phyloP scores from a whole-genome alignment of 805 yeast species.

The Myxozyma nipponensis region DNA sequence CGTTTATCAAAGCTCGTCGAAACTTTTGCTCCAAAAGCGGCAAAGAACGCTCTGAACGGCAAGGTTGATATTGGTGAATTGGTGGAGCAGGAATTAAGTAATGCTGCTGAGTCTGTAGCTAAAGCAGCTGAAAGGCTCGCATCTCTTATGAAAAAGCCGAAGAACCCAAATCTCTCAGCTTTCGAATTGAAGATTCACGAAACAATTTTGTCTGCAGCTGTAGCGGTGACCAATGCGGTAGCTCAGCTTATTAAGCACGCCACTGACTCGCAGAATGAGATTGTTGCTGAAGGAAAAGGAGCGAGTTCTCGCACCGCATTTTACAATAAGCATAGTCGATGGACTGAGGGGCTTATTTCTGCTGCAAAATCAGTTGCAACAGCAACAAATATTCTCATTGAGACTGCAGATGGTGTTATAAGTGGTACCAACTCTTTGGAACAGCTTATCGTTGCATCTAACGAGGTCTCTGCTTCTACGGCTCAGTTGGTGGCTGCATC shows the following conservation, averaged over 20 bases:
- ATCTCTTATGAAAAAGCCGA: conserved; percentile 47
- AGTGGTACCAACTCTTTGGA: conserved; percentile 64
- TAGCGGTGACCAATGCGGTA: conserved; percentile 75
- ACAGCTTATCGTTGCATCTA: conserved; percentile 82
- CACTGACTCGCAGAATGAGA: conserved; percentile 75
- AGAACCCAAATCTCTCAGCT: conserved; percentile 51
- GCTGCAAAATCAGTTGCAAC: conserved; percentile 85
- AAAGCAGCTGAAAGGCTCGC: conserved; percentile 60
- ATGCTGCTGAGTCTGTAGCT: conserved; percentile 67
- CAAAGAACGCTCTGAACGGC: conserved; percentile 21
- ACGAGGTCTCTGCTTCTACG: conserved; percentile 88
- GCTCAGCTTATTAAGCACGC: conserved; percentile 69
- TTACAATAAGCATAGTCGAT: conserved; percentile 80
- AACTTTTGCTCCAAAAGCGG: conserved; percentile 47
- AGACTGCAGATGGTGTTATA: conserved; percentile 82
- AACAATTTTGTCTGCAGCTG: conserved; percentile 71
- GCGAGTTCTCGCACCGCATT: conserved; percentile 63
- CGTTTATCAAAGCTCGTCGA: conserved; percentile 54
- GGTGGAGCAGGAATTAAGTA: conserved; percentile 68
- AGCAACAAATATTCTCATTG: conserved; percentile 74
- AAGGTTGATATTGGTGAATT: conserved; percentile 55
- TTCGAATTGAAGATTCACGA: conserved; percentile 67
- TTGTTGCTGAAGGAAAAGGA: conserved; percentile 68
- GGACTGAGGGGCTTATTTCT: conserved; percentile 91
- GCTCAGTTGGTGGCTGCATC: conserved; percentile 91